Evolutionary conservation across 495 filamentous ascomycete species (phyloP), one percentile per base, ranked within the genome.

Genomic region (Trichocladium antarcticum): DNA sequence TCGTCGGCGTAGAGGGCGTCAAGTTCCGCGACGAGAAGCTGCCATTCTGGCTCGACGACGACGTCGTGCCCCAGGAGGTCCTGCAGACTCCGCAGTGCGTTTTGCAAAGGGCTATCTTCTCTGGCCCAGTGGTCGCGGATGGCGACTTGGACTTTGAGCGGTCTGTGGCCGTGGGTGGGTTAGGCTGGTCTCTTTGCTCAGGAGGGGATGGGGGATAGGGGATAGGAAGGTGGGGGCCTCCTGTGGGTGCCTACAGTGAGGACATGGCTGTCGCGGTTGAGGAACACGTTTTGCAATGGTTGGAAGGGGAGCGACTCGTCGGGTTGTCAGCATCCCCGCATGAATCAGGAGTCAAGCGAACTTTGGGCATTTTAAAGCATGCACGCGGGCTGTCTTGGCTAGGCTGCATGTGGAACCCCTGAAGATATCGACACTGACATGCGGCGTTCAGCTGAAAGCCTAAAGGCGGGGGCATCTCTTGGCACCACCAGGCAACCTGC

Each of bases 61-160:
- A 72, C 59, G 6, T 58, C 28, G 32, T 61, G 57, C 1, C 69
- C 68, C 14, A 68, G 42, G 1, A 57, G 35, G 7, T 51, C 45
- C 31, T 56, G 29, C 8, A 69, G 48, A n/a, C 14, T 37, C 31
- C 43, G 42, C 17, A 65, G 47, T 0, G 58, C 19, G 5, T 11
- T 51, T 21, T 60, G 65, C 3, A 66, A 37, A 0, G 55, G 44
- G 21, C 57, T 40, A 42, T 65, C 53, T 4, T 29, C 17, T 2
- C 53, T 57, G 47, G 50, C 50, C 67, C 65, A 69, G 39, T 62
- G 47, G 43, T 69, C 64, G 15, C 67, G 61, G 54, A 71, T 65
- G 17, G 49, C 64, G 27, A 66, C 12, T 36, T 59, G 56, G 21
- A 62, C 55, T 40, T 63, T 61, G 46, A 69, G 57, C 3, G 68